phyloP scores from a whole-genome alignment of 2,329 filamentous ascomycete species.

The Sarocladiaceae sp. region DNA sequence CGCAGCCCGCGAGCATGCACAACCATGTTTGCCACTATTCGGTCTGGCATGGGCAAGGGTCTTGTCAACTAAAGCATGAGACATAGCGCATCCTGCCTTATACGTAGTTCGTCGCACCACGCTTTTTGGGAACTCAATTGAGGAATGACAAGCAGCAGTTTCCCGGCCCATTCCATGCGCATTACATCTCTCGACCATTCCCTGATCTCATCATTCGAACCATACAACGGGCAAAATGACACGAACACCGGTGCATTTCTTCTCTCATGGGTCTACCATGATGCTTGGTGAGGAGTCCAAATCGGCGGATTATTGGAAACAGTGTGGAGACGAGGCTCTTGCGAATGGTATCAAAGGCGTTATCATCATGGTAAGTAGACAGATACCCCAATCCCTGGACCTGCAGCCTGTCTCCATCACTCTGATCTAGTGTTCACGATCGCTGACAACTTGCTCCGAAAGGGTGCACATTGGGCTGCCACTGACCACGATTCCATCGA shows the following conservation, averaged over 20 bases:
- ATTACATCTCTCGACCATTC: not conserved
- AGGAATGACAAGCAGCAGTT: no score
- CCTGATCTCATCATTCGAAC: not conserved
- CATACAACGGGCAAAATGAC: not conserved
- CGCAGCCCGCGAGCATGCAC: no score
- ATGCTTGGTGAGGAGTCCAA: conserved; percentile 63
- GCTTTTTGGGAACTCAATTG: no score
- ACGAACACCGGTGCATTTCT: conserved; percentile 57
- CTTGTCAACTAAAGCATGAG: no score
- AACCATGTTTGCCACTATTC: no score
- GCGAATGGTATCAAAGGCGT: conserved; percentile 56
- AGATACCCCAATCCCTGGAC: no score
- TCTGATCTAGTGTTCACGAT: not conserved
- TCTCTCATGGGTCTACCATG: conserved; percentile 69
- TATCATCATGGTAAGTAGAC: conserved; percentile 58
- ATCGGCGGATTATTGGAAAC: conserved; percentile 63
- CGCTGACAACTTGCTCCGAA: not conserved
- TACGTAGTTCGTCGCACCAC: no score
- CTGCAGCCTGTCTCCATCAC: not conserved
- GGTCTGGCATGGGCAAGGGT: no score
- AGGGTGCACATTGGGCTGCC: conserved; percentile 65
- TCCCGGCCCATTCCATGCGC: not conserved
- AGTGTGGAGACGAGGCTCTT: conserved; percentile 50
- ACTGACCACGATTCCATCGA: conserved; percentile 49
- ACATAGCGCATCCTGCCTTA: no score